These are phyloP conservation scores for Metschnikowia drakensbergensis DNA, from an alignment of 805 yeast genomes.

Conservation along the genomic window DNA sequence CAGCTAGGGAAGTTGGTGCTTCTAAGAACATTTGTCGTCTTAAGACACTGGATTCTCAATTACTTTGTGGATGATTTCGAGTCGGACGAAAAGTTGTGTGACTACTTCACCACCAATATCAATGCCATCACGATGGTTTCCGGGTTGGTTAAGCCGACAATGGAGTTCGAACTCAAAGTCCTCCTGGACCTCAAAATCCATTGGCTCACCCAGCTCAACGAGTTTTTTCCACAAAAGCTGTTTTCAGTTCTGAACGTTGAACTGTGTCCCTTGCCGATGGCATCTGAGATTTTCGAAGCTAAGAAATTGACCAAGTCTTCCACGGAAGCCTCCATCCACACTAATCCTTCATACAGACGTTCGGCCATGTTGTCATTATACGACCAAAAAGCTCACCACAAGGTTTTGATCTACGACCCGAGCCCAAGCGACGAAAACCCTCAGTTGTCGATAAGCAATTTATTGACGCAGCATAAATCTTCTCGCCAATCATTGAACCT, in stretches of 20 bases:
- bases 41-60: constrained; percentile 87
- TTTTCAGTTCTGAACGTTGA: constrained; percentile 14
- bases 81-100: constrained; percentile 30
- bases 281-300: constrained; percentile 21
- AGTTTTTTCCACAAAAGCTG: constrained; percentile 29
- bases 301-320: constrained; percentile 28
- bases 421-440: constrained; percentile 30
- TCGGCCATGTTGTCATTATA: constrained; percentile 45
- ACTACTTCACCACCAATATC: constrained; percentile 45
- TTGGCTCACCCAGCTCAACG: constrained; percentile 32
- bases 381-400: constrained; percentile 35
- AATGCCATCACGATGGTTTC: constrained; percentile 37
- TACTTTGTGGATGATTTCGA: constrained; percentile 79
- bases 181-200: constrained; percentile 39
- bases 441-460: constrained; percentile 35
- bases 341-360: constrained; percentile 42
- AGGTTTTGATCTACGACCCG: constrained; percentile 31
- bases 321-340: constrained; percentile 38
- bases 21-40: constrained; percentile 77
- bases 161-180: constrained; percentile 36
- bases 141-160: constrained; percentile 23
- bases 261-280: constrained; percentile 22
- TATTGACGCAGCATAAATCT: constrained; percentile 37
- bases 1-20: constrained; percentile 61
- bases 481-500: constrained; percentile 31